These are phyloP conservation scores for Raphanus hybrid DNA, from an alignment of 441 rosid species.

Conservation along the genomic window DNA sequence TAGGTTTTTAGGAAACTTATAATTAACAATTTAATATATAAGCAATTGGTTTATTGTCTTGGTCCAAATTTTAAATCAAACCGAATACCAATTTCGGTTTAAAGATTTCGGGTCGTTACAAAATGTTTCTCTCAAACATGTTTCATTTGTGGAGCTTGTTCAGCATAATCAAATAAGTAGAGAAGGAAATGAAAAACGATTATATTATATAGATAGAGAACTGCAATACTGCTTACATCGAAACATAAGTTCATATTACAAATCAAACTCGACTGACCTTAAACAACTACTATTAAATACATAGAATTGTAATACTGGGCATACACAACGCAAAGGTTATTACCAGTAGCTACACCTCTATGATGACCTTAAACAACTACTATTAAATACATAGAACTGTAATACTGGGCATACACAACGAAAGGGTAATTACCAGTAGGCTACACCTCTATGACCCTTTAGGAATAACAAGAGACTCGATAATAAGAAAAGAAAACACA, in stretches of 20 bases:
- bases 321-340: neutral
- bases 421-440: neutral
- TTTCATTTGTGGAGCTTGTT: neutral
- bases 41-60: too few species aligned
- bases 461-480: neutral
- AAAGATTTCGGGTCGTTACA: too few species aligned
- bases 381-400: neutral
- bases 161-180: neutral
- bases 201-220: neutral
- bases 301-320: neutral
- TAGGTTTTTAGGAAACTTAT: too few species aligned
- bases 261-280: neutral
- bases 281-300: conserved; percentile 1
- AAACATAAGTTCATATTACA: conserved; percentile 2
- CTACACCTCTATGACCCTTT: neutral
- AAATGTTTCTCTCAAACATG: neutral
- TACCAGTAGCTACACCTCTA: neutral
- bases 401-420: neutral
- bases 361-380: neutral
- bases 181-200: neutral
- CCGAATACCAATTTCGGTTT: too few species aligned
- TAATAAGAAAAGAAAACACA: neutral
- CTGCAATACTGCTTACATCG: conserved; percentile 3
- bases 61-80: too few species aligned
- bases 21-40: too few species aligned